phyloP scores from a whole-genome alignment of 768 basidiomycete species.

The Hemileccinum impolitum region DNA sequence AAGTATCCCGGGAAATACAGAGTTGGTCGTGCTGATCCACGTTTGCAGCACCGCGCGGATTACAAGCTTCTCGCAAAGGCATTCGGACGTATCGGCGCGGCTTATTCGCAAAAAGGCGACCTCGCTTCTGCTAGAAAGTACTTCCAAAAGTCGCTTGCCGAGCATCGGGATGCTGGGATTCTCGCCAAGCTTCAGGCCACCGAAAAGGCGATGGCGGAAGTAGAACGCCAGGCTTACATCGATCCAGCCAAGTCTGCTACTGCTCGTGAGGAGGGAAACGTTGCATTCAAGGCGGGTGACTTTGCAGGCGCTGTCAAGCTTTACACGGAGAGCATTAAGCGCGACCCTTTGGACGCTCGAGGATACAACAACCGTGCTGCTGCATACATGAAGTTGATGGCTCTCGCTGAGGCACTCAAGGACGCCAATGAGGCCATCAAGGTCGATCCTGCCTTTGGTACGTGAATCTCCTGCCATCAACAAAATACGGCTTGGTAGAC shows the following conservation, averaged over 20 bases:
- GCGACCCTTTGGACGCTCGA: slow-evolving; percentile 83
- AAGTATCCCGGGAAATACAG: slow-evolving; percentile 11
- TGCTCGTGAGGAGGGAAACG: slow-evolving; percentile 92
- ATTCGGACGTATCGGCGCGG: slow-evolving; percentile 81
- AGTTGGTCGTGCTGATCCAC: not conserved
- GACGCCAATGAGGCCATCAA: slow-evolving; percentile 93
- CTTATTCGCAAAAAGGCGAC: slow-evolving; percentile 82
- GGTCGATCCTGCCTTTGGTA: slow-evolving; percentile 82
- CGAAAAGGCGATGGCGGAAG: slow-evolving; percentile 76
- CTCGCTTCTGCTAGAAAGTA: slow-evolving; percentile 77
- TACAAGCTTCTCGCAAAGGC: slow-evolving; percentile 96
- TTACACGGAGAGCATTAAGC: slow-evolving; percentile 96
- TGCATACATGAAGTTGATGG: slow-evolving; percentile 92
- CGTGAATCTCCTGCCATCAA: slow-evolving; percentile 18
- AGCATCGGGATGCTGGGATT: slow-evolving; percentile 93
- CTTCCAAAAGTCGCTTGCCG: slow-evolving; percentile 90
- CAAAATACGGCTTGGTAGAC: not conserved
- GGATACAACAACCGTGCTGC: slow-evolving; percentile 99
- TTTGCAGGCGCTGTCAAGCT: slow-evolving; percentile 89
- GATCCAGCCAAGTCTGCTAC: slow-evolving; percentile 77
- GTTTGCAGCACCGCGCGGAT: slow-evolving; percentile 72
- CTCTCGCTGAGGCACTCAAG: slow-evolving; percentile 93
- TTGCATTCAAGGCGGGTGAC: slow-evolving; percentile 86
- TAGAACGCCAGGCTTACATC: slow-evolving; percentile 79
- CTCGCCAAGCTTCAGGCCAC: slow-evolving; percentile 84